Percentiles rank a stretch among this genome's conserved stretches.
phyloP scores from a whole-genome alignment of 192 early-diverging fungal genomes.

The Phlyctochytrium planicorne region DNA sequence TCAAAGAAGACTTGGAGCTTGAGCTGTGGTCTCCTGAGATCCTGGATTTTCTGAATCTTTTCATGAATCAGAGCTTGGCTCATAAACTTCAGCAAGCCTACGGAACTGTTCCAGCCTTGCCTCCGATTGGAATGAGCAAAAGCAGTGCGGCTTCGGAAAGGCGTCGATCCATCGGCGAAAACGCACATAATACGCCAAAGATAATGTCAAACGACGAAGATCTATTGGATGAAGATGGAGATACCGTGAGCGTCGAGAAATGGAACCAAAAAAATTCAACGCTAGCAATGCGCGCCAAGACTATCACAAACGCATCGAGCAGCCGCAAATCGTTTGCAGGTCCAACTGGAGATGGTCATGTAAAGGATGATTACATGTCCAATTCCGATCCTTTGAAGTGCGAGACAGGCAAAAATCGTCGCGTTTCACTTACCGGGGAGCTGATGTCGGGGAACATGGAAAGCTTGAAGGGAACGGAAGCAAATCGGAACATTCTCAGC shows the following conservation, averaged over 20 bases:
- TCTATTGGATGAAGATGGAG: neutral
- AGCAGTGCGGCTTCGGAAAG: neutral
- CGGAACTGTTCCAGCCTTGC: neutral
- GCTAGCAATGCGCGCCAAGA: neutral
- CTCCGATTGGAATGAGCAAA: neutral
- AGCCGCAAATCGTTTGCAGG: neutral
- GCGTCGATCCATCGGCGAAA: neutral
- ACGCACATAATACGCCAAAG: no score
- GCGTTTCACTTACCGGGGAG: neutral
- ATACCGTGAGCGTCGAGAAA: neutral
- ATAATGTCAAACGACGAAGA: neutral
- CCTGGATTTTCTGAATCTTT: conserved; percentile 18
- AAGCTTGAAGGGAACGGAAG: neutral
- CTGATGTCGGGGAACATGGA: neutral
- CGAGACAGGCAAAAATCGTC: neutral
- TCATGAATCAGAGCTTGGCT: conserved; percentile 31
- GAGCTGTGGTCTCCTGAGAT: neutral
- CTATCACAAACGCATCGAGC: neutral
- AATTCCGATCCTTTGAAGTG: neutral
- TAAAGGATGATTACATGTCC: neutral
- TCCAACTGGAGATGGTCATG: neutral
- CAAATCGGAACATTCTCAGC: neutral
- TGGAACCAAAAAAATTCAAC: neutral
- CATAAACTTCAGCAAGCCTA: conserved; percentile 20
- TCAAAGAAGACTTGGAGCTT: neutral